Percentiles rank a stretch among this genome's conserved stretches.
Evolutionary conservation across 2,329 filamentous ascomycete species (phyloP).

Genomic region (Furcasterigmium furcatum): DNA sequence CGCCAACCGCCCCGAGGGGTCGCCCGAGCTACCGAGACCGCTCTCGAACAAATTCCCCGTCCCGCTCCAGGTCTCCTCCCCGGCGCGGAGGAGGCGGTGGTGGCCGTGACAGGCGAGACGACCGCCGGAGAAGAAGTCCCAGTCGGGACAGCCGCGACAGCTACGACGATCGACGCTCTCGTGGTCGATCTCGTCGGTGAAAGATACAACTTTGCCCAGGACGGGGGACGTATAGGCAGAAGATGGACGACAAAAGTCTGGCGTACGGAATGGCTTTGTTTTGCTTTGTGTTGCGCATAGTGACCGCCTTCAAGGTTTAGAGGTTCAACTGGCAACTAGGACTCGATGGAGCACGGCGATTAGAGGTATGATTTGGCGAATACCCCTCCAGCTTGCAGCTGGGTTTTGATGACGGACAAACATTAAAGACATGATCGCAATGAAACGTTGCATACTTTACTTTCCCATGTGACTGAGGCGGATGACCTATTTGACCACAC

Average conservation of each 20-base stretch:
- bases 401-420: too few species aligned
- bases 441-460: too few species aligned
- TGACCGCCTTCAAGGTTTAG: too few species aligned
- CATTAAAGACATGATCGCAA: too few species aligned
- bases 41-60: conserved; percentile 39
- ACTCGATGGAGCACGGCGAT: background rate
- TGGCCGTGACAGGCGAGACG: conserved; percentile 16
- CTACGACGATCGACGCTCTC: conserved; percentile 28
- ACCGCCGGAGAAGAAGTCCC: conserved; percentile 19
- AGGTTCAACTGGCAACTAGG: too few species aligned
- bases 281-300: too few species aligned
- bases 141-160: conserved; percentile 36
- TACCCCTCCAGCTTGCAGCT: background rate
- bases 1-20: conserved; percentile 19
- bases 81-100: conserved; percentile 26
- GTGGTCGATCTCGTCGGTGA: background rate
- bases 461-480: too few species aligned
- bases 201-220: background rate
- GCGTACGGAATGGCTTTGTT: too few species aligned
- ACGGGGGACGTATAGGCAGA: too few species aligned
- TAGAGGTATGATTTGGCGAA: background rate
- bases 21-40: conserved; percentile 38
- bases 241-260: too few species aligned
- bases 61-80: conserved; percentile 43
- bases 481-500: too few species aligned